Percentiles rank a stretch among this genome's conserved stretches.
Evolutionary conservation across 257 asterid genomes (phyloP).

Genomic region (Penstemon davidsonii): DNA sequence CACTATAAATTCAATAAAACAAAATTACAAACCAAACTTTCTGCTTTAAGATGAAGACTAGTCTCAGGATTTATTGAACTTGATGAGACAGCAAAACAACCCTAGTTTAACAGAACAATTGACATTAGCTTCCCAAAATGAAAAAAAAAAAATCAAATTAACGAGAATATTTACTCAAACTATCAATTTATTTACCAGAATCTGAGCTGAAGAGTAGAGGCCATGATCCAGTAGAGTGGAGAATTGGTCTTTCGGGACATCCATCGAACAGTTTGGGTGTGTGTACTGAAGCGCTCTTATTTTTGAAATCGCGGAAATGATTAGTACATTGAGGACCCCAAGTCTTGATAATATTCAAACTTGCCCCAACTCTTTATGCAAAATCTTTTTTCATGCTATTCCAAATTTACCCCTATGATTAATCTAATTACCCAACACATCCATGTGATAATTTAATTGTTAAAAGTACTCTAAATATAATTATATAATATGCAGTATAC

Average conservation of each 20-base stretch:
- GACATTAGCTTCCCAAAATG: neutral
- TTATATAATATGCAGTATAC: no score
- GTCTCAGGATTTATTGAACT: constrained; percentile 67
- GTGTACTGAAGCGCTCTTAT: constrained; percentile 20
- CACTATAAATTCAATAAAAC: constrained; percentile 3
- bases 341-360: neutral
- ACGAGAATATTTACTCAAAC: constrained; percentile 19
- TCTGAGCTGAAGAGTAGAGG: constrained; percentile 79
- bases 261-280: constrained; percentile 56
- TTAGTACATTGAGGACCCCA: neutral
- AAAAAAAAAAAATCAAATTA: constrained; percentile 1
- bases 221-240: constrained; percentile 74
- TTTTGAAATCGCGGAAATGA: neutral
- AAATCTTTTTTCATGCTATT: neutral
- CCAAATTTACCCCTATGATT: no score
- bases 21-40: constrained; percentile 60
- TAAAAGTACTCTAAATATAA: no score
- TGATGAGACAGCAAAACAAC: constrained; percentile 87
- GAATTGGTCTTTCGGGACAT: constrained; percentile 79
- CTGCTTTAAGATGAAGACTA: constrained; percentile 81
- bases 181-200: constrained; percentile 52
- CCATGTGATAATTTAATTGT: no score
- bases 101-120: constrained; percentile 45
- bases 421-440: no score
- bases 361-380: neutral